Percentiles rank a stretch among this genome's conserved stretches.
Evolutionary conservation across 208 protist genomes (phyloP).

Genomic region (Angomonas ambiguus): DNA sequence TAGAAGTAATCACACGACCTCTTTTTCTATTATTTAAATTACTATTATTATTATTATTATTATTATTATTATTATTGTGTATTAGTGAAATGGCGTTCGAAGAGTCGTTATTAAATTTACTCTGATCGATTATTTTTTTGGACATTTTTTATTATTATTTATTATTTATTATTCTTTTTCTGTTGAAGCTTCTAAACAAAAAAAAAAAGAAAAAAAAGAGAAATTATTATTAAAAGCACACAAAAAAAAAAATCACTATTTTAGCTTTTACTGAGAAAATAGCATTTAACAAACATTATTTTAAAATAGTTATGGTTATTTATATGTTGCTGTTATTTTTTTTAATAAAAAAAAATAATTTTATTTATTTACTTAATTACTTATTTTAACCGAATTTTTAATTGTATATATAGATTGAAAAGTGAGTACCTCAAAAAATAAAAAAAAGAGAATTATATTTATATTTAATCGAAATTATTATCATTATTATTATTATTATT

Average conservation of each 20-base stretch:
- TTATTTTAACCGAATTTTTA: not conserved
- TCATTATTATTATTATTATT: not conserved
- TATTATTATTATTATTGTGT: slow-evolving; percentile 11
- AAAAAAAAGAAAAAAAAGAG: slow-evolving; percentile 15
- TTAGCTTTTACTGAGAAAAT: not conserved
- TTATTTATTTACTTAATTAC: slow-evolving; percentile 8
- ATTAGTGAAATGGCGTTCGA: not conserved
- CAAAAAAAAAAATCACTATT: not conserved
- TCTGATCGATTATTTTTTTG: not conserved
- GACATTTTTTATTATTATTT: not conserved
- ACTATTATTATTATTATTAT: not conserved
- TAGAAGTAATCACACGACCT: not conserved
- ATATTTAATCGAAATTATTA: not conserved
- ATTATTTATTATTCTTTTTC: too few relatives aligned
- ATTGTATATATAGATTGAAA: not conserved
- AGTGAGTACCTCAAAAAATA: slow-evolving; percentile 4
- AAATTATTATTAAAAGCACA: not conserved
- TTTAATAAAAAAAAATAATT: slow-evolving; percentile 5
- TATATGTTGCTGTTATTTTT: too few relatives aligned
- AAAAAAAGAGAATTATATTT: slow-evolving; percentile 17
- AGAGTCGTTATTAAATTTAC: slow-evolving; percentile 22
- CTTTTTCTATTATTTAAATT: not conserved
- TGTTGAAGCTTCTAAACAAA: slow-evolving; percentile 5
- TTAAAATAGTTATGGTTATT: too few relatives aligned
- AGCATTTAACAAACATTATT: too few relatives aligned